Conservation (phyloP, 2,329 filamentous ascomycete genomes). For the Pyrenochaeta sp. region DNA sequence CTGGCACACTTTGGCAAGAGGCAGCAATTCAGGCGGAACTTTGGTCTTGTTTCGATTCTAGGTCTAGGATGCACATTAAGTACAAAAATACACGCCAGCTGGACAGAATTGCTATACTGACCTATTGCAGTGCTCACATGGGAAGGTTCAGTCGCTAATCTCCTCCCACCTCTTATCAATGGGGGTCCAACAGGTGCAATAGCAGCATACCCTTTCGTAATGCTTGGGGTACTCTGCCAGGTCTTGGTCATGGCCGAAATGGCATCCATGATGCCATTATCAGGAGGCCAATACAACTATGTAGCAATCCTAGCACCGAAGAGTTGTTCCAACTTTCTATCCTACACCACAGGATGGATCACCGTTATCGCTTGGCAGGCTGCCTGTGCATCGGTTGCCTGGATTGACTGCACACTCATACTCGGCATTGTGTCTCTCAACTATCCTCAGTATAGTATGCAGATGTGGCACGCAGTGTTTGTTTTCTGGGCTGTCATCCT, state of each 20-base stretch:
- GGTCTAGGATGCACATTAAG: conserved; percentile 8
- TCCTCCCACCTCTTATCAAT: conserved; percentile 13
- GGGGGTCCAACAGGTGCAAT: conserved; percentile 21
- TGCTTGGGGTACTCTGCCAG: conserved; percentile 16
- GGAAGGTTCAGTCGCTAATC: conserved; percentile 10
- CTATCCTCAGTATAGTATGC: conserved; percentile 28
- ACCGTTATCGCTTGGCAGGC: conserved; percentile 25
- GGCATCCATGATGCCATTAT: conserved; percentile 22
- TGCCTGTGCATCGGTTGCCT: conserved; percentile 6
- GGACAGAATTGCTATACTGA: not conserved
- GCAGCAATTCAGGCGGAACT: conserved; percentile 17
- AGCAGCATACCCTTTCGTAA: conserved; percentile 18
- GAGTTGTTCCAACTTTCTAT: conserved; percentile 14
- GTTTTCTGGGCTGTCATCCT: conserved; percentile 53
- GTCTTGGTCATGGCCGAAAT: conserved; percentile 22
- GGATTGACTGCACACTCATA: conserved; percentile 9
- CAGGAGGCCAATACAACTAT: conserved; percentile 26
- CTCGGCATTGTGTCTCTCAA: conserved; percentile 8
- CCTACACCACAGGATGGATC: conserved; percentile 22
- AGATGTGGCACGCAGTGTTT: conserved; percentile 58
- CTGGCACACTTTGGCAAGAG: conserved; percentile 14
- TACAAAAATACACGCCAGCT: not conserved
- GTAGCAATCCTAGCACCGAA: conserved; percentile 54
- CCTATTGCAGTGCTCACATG: conserved; percentile 9
- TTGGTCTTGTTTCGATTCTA: conserved; percentile 17